phyloP scores from a whole-genome alignment of 164 flowering plant genomes.

The Umbilicus rupestris region DNA sequence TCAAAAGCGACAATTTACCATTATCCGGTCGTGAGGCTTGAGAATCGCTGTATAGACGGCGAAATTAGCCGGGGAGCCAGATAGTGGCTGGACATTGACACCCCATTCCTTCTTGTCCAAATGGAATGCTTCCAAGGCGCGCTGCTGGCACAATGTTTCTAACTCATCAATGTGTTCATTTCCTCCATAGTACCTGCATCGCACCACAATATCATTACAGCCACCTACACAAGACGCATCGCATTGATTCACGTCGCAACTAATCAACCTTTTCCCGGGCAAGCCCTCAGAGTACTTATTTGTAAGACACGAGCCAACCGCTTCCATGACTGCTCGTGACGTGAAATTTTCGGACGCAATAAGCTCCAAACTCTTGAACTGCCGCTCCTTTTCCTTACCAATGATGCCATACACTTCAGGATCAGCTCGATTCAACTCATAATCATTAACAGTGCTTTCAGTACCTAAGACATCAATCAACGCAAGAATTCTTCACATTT shows the following conservation, averaged over 20 bases:
- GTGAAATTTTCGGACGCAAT: slow-evolving; percentile 98
- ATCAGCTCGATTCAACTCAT: slow-evolving; percentile 51
- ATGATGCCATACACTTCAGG: slow-evolving; percentile 65
- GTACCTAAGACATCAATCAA: slow-evolving; percentile 24
- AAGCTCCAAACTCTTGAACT: slow-evolving; percentile 72
- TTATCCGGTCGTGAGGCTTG: slow-evolving; percentile 85
- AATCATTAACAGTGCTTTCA: slow-evolving; percentile 39
- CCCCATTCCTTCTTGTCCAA: slow-evolving; percentile 79
- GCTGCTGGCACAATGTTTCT: slow-evolving; percentile 71
- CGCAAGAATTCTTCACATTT: no score
- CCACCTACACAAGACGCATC: no score
- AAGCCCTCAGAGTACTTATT: slow-evolving; percentile 95
- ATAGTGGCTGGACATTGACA: slow-evolving; percentile 93
- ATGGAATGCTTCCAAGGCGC: slow-evolving; percentile 80
- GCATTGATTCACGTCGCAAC: neutral
- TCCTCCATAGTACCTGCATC: slow-evolving; percentile 79
- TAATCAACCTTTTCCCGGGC: slow-evolving; percentile 84
- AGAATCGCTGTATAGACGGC: slow-evolving; percentile 88
- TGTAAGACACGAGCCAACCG: slow-evolving; percentile 91
- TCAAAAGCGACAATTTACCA: slow-evolving; percentile 59
- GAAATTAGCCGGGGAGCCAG: slow-evolving; percentile 97
- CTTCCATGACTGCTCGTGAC: slow-evolving; percentile 93
- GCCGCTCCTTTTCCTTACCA: slow-evolving; percentile 69
- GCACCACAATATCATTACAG: no score
- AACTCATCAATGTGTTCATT: slow-evolving; percentile 89